Conservation (phyloP, 345 rosid genomes). For the Populus euphratica region DNA sequence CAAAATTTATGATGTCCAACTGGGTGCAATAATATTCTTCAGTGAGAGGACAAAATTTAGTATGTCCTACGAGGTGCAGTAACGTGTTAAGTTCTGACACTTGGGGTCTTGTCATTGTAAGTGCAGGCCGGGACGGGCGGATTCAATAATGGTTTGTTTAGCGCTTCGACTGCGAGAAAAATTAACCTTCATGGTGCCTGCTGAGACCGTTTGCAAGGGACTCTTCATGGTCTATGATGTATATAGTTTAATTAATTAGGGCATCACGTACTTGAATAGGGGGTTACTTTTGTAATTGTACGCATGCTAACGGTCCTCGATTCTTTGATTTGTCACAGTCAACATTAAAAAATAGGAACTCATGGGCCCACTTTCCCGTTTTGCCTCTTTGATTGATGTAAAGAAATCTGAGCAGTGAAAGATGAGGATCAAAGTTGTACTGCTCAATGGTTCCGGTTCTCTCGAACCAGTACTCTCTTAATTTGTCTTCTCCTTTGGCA, state of each 20-base stretch:
- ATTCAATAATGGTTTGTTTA: conserved; percentile 56
- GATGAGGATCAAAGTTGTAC: background rate
- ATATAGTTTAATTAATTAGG: background rate
- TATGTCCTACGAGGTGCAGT: no score
- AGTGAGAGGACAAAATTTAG: no score
- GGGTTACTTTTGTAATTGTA: background rate
- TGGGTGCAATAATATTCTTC: no score
- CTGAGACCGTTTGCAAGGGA: background rate
- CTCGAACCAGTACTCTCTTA: no score
- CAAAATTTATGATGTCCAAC: no score
- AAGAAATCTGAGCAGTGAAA: background rate
- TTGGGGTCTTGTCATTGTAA: conserved; percentile 67
- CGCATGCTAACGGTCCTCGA: background rate
- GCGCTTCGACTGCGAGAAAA: conserved; percentile 42
- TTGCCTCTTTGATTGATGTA: background rate
- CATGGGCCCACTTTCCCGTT: background rate
- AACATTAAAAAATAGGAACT: background rate
- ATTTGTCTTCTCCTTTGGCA: no score
- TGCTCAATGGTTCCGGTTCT: background rate
- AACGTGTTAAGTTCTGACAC: conserved; percentile 38
- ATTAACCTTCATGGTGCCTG: background rate
- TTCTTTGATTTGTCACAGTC: conserved; percentile 1
- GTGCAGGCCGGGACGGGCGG: conserved; percentile 72
- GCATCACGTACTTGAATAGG: background rate
- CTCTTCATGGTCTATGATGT: background rate